These are phyloP conservation scores for Globisporangium canariense DNA, from an alignment of 352 stramenopile species.

Conservation along the genomic window DNA sequence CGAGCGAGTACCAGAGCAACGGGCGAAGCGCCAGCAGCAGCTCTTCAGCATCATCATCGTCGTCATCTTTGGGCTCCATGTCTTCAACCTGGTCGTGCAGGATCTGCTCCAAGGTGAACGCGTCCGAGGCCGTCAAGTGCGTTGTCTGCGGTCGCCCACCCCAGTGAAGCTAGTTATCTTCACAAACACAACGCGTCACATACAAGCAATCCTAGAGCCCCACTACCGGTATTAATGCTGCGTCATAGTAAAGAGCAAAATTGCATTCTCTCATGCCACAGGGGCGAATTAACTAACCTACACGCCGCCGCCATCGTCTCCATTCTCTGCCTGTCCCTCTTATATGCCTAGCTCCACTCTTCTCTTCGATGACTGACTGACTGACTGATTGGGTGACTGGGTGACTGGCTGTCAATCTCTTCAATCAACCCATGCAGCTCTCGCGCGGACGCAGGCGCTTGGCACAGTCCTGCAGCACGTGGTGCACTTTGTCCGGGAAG, in stretches of 20 bases:
- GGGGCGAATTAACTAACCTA: neutral
- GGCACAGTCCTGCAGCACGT: constrained; percentile 80
- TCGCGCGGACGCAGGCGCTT: constrained; percentile 42
- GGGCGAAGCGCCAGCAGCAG: neutral
- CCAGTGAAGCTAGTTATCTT: constrained; percentile 16
- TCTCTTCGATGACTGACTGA: too few species aligned
- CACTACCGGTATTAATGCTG: neutral
- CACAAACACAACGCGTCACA: neutral
- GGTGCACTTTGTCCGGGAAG: constrained; percentile 87
- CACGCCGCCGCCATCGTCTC: neutral
- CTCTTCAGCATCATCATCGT: neutral
- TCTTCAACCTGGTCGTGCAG: constrained; percentile 50
- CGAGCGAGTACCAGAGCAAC: neutral
- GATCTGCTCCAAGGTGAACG: constrained; percentile 74
- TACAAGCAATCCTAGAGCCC: neutral
- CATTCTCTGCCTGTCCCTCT: neutral
- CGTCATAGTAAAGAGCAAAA: neutral
- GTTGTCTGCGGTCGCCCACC: constrained; percentile 62
- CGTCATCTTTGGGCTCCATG: neutral
- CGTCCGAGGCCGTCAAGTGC: constrained; percentile 43
- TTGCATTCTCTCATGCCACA: neutral
- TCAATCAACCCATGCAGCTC: constrained; percentile 21
- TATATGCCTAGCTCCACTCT: too few species aligned
- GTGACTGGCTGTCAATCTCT: neutral
- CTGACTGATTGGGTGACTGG: neutral